A percentile compares a stretch with the other conserved stretches of the same genome.
phyloP scores from a whole-genome alignment of 1,284 basidiomycete genomes.

The Moesziomyces aphidis region DNA sequence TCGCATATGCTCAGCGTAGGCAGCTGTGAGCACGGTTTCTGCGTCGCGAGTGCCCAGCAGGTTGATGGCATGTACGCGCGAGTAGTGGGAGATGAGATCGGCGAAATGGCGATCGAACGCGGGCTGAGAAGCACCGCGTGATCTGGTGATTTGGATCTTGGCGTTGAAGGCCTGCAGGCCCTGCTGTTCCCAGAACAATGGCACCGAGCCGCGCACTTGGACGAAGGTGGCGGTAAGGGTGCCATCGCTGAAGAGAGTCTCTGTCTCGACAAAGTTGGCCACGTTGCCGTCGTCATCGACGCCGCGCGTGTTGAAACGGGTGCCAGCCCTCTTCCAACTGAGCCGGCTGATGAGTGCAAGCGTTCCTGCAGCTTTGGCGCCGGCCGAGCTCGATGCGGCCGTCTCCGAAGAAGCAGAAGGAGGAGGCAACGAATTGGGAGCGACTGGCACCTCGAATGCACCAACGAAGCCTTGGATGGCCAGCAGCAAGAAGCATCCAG shows the following conservation, averaged over 20 bases:
- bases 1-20: conserved; percentile 73
- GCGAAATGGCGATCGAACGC: conserved; percentile 94
- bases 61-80: conserved; percentile 61
- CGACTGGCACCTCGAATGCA: conserved; percentile 74
- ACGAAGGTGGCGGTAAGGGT: conserved; percentile 87
- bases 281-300: conserved; percentile 97
- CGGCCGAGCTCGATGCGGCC: background rate
- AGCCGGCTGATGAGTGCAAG: conserved; percentile 84
- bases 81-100: conserved; percentile 72
- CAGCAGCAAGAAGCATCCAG: conserved; percentile 72
- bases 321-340: conserved; percentile 94
- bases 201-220: conserved; percentile 87
- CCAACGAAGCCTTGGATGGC: conserved; percentile 92
- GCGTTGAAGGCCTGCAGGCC: conserved; percentile 73
- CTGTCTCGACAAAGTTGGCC: conserved; percentile 98
- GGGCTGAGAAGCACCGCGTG: conserved; percentile 88
- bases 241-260: conserved; percentile 86
- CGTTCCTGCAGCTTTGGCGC: conserved; percentile 69
- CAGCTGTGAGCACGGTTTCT: conserved; percentile 83
- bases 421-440: background rate
- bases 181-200: conserved; percentile 96
- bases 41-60: conserved; percentile 75
- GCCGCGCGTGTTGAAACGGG: conserved; percentile 95
- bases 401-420: conserved; percentile 71
- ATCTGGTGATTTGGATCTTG: conserved; percentile 73